A percentile compares a stretch with the other conserved stretches of the same genome.
phyloP scores from a whole-genome alignment of 768 basidiomycete species.

The Phallus indusiatus region DNA sequence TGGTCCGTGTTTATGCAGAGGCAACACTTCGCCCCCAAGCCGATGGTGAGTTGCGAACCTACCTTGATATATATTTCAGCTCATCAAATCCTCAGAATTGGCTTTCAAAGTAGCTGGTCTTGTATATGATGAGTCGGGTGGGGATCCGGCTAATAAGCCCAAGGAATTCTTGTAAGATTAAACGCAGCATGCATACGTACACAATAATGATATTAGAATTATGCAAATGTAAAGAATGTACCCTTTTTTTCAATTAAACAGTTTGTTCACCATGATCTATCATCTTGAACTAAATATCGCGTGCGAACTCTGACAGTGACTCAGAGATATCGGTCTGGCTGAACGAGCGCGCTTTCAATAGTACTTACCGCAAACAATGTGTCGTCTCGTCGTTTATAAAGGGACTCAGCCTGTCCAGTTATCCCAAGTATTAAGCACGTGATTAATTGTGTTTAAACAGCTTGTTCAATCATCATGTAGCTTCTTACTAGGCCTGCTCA shows the following conservation, averaged over 20 bases:
- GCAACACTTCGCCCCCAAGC: slow-evolving; percentile 64
- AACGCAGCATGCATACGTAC: slow-evolving; percentile 4
- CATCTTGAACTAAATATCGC: too few species aligned
- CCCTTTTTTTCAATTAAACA: too few species aligned
- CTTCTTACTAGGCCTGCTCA: slow-evolving; percentile 91
- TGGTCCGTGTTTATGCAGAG: slow-evolving; percentile 96
- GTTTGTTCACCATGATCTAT: too few species aligned
- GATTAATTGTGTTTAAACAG: not conserved
- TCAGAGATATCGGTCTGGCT: too few species aligned
- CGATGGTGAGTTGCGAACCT: slow-evolving; percentile 53
- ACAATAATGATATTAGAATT: not conserved
- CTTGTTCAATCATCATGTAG: slow-evolving; percentile 24
- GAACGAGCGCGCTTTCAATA: not conserved
- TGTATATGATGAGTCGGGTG: slow-evolving; percentile 75
- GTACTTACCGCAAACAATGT: slow-evolving; percentile 38
- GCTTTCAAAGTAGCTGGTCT: slow-evolving; percentile 79
- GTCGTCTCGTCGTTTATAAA: slow-evolving; percentile 91
- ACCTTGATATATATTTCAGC: not conserved
- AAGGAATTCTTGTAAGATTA: slow-evolving; percentile 58
- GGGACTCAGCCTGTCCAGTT: slow-evolving; percentile 88
- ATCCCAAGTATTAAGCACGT: slow-evolving; percentile 51
- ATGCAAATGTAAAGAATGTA: not conserved
- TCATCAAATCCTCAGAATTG: slow-evolving; percentile 44
- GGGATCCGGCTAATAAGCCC: slow-evolving; percentile 68
- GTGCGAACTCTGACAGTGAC: not conserved